Conservation (phyloP, 495 filamentous ascomycete species). For the Neurospora hispaniola region DNA sequence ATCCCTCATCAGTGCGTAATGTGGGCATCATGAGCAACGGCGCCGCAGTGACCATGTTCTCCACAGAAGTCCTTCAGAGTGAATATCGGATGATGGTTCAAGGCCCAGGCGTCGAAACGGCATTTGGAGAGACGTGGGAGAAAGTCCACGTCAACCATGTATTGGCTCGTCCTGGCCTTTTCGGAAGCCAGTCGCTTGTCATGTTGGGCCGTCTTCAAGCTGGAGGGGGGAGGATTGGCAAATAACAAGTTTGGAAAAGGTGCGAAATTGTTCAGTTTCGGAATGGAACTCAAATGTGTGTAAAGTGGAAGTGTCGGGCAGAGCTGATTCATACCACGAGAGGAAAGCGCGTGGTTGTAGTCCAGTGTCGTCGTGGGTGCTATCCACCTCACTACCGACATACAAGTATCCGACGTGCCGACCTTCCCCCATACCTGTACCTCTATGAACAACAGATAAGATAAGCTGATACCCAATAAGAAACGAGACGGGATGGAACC, state of each 20-base stretch:
- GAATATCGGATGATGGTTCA: not conserved
- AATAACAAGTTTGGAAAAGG: not conserved
- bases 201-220: not conserved
- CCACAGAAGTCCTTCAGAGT: not conserved
- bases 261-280: not conserved
- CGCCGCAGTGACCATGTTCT: not conserved
- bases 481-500: not conserved
- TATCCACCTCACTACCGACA: no score
- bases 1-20: not conserved
- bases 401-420: no score
- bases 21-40: not conserved
- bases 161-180: not conserved
- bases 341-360: not conserved
- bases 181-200: not conserved
- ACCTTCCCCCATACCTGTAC: no score
- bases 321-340: not conserved
- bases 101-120: not conserved
- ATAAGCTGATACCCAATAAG: not conserved
- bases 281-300: not conserved
- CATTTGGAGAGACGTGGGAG: not conserved
- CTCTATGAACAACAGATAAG: not conserved
- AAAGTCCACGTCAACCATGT: not conserved
- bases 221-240: not conserved
- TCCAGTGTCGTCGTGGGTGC: not conserved
- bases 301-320: not conserved